Percentiles rank a stretch among this genome's conserved stretches.
Evolutionary conservation across 78 protist species (phyloP).

Genomic region (Cyanophora paradoxa): DNA sequence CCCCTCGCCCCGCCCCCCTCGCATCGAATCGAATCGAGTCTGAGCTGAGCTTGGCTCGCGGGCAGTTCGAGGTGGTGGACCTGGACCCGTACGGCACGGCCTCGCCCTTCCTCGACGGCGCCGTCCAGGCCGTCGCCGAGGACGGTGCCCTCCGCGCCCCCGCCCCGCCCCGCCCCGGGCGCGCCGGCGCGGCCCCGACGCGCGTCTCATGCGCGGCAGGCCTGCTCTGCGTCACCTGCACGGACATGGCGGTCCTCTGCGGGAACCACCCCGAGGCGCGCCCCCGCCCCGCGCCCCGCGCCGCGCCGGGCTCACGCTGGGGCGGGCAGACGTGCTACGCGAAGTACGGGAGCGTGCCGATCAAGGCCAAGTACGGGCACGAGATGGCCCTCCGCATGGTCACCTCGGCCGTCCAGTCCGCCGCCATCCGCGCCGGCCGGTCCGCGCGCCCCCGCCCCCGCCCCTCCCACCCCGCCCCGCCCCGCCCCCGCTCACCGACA

Average conservation of each 20-base stretch:
- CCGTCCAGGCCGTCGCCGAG: constrained; percentile 78
- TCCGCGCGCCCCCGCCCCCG: neutral
- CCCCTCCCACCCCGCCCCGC: neutral
- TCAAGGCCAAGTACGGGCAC: constrained; percentile 72
- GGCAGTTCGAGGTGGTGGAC: constrained; percentile 85
- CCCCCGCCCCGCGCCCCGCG: neutral
- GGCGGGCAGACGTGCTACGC: constrained; percentile 78
- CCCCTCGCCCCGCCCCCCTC: neutral
- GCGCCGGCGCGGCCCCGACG: constrained; percentile 13
- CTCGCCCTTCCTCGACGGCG: constrained; percentile 85
- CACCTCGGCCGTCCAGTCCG: constrained; percentile 46
- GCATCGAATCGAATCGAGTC: neutral
- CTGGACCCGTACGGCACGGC: constrained; percentile 99
- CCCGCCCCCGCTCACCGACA: neutral
- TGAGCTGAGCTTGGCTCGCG: neutral
- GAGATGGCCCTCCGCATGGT: constrained; percentile 86
- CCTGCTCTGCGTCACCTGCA: constrained; percentile 89
- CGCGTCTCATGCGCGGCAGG: constrained; percentile 48
- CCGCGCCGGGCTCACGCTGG: neutral
- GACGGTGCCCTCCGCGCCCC: constrained; percentile 44
- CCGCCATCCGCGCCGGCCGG: constrained; percentile 72
- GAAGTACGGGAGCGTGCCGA: constrained; percentile 73
- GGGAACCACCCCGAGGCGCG: constrained; percentile 52
- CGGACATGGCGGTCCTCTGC: constrained; percentile 89
- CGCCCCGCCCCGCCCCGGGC: neutral